These are phyloP conservation scores for Phytophthora agathidicida DNA, from an alignment of 352 stramenopile genomes.

Conservation along the genomic window DNA sequence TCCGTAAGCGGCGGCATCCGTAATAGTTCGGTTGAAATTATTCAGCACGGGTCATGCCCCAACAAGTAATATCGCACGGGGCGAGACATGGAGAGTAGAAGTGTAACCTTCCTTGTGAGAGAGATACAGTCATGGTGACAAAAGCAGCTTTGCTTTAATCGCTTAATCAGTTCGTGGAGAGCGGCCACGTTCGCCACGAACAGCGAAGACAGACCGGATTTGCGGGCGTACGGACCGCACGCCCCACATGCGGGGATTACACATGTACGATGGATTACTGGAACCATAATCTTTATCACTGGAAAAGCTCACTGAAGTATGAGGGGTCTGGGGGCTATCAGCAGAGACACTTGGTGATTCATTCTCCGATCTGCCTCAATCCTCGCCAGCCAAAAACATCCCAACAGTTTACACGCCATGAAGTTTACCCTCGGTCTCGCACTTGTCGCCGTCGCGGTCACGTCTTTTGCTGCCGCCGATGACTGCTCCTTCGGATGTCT, in stretches of 20 bases:
- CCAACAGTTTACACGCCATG: constrained; percentile 17
- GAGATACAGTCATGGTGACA: background rate
- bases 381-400: background rate
- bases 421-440: constrained; percentile 16
- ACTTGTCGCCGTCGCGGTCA: constrained; percentile 9
- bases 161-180: background rate
- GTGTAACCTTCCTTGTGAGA: no score
- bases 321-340: background rate
- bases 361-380: constrained; percentile 10
- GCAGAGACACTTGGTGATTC: constrained; percentile 13
- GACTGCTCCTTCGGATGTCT: constrained; percentile 22
- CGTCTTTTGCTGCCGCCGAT: background rate
- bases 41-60: no score
- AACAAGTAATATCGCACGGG: no score
- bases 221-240: no score
- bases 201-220: background rate
- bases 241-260: no score
- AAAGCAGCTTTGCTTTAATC: background rate
- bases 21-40: no score
- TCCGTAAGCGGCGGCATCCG: no score
- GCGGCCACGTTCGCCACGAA: background rate
- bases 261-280: no score
- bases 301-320: no score
- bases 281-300: no score
- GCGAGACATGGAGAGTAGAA: no score